A percentile compares a stretch with the other conserved stretches of the same genome.
phyloP scores from a whole-genome alignment of 2,329 filamentous ascomycete species.

The Lachnellula arida region DNA sequence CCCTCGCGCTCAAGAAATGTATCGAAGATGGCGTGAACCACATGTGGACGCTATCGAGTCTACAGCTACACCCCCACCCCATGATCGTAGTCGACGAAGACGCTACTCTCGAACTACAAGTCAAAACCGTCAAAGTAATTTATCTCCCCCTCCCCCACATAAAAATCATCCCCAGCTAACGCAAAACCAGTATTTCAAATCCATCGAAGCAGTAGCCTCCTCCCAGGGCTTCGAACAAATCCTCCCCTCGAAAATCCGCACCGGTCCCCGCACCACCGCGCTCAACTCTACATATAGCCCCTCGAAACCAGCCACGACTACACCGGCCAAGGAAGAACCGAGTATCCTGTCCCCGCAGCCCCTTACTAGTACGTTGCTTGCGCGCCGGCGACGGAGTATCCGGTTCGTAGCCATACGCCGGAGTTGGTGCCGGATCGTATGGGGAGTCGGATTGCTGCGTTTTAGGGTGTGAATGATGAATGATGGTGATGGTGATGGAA shows the following conservation, averaged over 20 bases:
- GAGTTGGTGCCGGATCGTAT: constrained; percentile 53
- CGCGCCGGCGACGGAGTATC: constrained; percentile 52
- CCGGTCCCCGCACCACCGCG: constrained; percentile 36
- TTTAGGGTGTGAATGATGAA: not conserved
- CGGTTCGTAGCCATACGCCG: constrained; percentile 50
- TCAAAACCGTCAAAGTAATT: constrained; percentile 63
- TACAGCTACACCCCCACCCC: constrained; percentile 76
- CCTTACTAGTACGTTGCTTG: constrained; percentile 49
- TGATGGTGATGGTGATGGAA: too few relatives aligned
- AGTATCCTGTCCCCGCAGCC: constrained; percentile 51
- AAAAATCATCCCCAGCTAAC: not conserved
- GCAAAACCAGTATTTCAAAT: constrained; percentile 57
- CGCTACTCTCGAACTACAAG: constrained; percentile 66
- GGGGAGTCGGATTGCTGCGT: constrained; percentile 24
- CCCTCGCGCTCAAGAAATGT: constrained; percentile 71
- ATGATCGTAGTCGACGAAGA: constrained; percentile 83
- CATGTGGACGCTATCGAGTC: constrained; percentile 82
- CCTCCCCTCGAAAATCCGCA: constrained; percentile 51
- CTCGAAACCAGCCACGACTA: constrained; percentile 9
- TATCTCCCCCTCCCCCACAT: constrained; percentile 9
- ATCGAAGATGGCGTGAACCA: constrained; percentile 81
- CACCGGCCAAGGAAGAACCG: constrained; percentile 28
- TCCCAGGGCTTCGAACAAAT: constrained; percentile 55
- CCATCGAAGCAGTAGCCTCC: constrained; percentile 60
- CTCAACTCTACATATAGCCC: constrained; percentile 9